Percentiles rank a stretch among this genome's conserved stretches.
These are phyloP conservation scores for Ceratonia siliqua DNA, from an alignment of 306 rosid genomes.

Conservation along the genomic window DNA sequence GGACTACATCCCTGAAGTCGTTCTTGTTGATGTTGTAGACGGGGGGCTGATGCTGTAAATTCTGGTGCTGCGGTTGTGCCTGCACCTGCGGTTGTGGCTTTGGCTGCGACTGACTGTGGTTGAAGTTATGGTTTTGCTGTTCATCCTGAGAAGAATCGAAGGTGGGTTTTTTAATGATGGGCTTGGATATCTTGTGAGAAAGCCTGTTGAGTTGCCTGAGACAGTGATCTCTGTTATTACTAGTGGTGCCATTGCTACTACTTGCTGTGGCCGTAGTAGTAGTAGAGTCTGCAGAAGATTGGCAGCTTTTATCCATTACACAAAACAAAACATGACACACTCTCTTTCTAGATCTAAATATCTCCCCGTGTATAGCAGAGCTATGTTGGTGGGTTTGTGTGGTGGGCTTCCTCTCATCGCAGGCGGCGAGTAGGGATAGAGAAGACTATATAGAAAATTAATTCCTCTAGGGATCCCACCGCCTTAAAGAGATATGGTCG, in stretches of 20 bases:
- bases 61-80: constrained; percentile 25
- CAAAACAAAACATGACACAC: background rate
- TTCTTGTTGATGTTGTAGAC: constrained; percentile 72
- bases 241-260: background rate
- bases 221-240: constrained; percentile 21
- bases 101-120: constrained; percentile 15
- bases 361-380: background rate
- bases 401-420: background rate
- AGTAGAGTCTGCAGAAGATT: constrained; percentile 1
- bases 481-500: background rate
- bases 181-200: constrained; percentile 73
- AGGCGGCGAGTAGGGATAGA: background rate
- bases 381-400: background rate
- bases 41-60: constrained; percentile 65
- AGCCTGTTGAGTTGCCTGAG: constrained; percentile 63
- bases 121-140: background rate
- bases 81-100: background rate
- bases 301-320: constrained; percentile 28
- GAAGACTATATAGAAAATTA: background rate
- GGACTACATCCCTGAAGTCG: constrained; percentile 78
- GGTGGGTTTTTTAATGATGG: constrained; percentile 41
- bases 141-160: constrained; percentile 36
- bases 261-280: background rate
- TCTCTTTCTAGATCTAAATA: constrained; percentile 17
- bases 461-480: background rate